A percentile compares a stretch with the other conserved stretches of the same genome.
Conservation (phyloP, 257 asterid genomes). For the Nicotiana attenuata region DNA sequence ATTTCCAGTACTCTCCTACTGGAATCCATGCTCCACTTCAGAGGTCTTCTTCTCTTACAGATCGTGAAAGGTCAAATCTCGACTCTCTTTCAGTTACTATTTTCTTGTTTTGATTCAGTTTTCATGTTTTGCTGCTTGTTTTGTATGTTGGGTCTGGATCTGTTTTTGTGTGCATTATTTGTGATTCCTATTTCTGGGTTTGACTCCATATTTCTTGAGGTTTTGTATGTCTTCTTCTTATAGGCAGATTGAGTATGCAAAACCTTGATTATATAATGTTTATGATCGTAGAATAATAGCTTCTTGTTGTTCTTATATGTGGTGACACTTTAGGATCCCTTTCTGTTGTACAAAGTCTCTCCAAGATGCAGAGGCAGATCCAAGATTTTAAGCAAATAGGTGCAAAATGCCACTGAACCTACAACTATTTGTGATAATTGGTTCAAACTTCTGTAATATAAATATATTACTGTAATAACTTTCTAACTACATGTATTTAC, state of each 20-base stretch:
- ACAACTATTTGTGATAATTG: neutral
- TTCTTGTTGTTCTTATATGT: neutral
- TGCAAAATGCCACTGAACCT: neutral
- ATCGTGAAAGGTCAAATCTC: slow-evolving; percentile 55
- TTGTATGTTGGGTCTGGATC: slow-evolving; percentile 13
- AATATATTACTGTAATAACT: neutral
- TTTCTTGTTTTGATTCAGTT: neutral
- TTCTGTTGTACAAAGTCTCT: neutral
- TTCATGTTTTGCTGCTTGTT: neutral
- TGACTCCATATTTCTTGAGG: neutral
- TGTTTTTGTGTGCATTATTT: neutral
- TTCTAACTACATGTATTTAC: neutral
- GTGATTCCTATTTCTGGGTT: neutral
- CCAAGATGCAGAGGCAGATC: neutral
- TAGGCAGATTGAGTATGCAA: neutral
- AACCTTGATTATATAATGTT: neutral
- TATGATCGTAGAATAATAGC: neutral
- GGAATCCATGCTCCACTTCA: slow-evolving; percentile 45
- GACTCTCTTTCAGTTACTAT: neutral
- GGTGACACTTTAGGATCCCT: neutral
- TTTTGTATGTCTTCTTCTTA: neutral
- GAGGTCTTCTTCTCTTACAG: slow-evolving; percentile 56
- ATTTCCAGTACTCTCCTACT: slow-evolving; percentile 67
- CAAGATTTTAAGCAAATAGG: neutral
- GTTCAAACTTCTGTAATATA: neutral